These are phyloP conservation scores for Mycena floridula DNA, from an alignment of 768 basidiomycete species.

Conservation along the genomic window DNA sequence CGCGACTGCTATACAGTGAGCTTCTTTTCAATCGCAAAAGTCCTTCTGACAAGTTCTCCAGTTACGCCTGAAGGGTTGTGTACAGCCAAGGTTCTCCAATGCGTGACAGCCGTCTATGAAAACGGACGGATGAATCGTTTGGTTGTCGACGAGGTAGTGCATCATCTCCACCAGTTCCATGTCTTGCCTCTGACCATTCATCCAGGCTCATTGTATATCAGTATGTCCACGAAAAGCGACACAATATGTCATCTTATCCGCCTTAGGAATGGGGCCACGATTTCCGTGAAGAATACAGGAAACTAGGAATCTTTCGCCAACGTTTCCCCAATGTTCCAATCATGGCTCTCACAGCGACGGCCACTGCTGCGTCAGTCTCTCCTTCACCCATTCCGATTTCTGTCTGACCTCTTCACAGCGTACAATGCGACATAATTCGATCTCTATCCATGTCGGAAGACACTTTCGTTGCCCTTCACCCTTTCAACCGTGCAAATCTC, in stretches of 20 bases:
- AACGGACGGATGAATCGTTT: slow-evolving; percentile 60
- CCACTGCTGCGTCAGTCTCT: slow-evolving; percentile 54
- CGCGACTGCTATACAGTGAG: slow-evolving; percentile 69
- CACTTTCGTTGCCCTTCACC: slow-evolving; percentile 60
- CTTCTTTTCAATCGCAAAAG: no score
- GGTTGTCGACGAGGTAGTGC: slow-evolving; percentile 71
- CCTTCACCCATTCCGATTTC: neutral
- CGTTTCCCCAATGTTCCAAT: slow-evolving; percentile 68
- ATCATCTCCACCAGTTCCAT: slow-evolving; percentile 1
- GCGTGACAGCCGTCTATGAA: slow-evolving; percentile 46
- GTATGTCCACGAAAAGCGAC: slow-evolving; percentile 28
- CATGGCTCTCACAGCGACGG: slow-evolving; percentile 85
- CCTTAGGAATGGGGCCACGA: slow-evolving; percentile 80
- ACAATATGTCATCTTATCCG: neutral
- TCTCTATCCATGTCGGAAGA: slow-evolving; percentile 55
- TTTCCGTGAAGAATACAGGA: slow-evolving; percentile 70
- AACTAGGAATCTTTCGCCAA: slow-evolving; percentile 63
- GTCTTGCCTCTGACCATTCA: slow-evolving; percentile 1
- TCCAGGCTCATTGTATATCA: slow-evolving; percentile 78
- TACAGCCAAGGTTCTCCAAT: slow-evolving; percentile 42
- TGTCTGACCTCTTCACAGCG: slow-evolving; percentile 42
- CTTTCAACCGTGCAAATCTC: slow-evolving; percentile 75
- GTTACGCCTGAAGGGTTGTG: slow-evolving; percentile 76
- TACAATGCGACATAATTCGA: slow-evolving; percentile 66
- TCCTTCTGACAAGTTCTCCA: slow-evolving; percentile 25